Conservation (phyloP, 2,329 filamentous ascomycete species). For the Claviceps sp. region DNA sequence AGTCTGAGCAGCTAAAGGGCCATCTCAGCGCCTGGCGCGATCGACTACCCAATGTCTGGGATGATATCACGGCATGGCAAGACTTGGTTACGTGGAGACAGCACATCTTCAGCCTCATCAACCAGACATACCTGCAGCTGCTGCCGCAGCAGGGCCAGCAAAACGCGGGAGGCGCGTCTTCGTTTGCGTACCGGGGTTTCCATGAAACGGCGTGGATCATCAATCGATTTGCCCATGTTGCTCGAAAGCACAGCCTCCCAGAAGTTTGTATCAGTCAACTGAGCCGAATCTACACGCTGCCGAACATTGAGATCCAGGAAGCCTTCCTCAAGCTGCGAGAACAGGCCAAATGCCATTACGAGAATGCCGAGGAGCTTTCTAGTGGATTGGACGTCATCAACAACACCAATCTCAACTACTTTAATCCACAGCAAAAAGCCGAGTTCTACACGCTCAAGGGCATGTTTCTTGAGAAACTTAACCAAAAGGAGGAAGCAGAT, state of each 20-base stretch:
- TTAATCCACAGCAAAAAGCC: constrained; percentile 88
- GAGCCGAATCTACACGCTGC: constrained; percentile 93
- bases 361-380: constrained; percentile 83
- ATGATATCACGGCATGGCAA: constrained; percentile 98
- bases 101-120: constrained; percentile 97
- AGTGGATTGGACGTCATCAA: constrained; percentile 97
- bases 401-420: constrained; percentile 98
- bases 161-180: constrained; percentile 73
- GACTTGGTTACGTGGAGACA: constrained; percentile 99
- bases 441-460: constrained; percentile 99
- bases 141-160: constrained; percentile 61
- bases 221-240: constrained; percentile 95
- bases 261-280: constrained; percentile 97
- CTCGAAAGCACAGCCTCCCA: constrained; percentile 88
- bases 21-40: constrained; percentile 92
- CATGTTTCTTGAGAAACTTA: constrained; percentile 95
- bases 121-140: constrained; percentile 78
- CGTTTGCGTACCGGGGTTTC: constrained; percentile 88
- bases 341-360: constrained; percentile 97
- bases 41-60: constrained; percentile 92
- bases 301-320: constrained; percentile 99
- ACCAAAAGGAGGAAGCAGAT: constrained; percentile 81
- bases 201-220: constrained; percentile 99
- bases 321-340: constrained; percentile 97
- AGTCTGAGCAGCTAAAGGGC: constrained; percentile 90